Evolutionary conservation across 768 basidiomycete genomes (phyloP), one percentile per base, ranked within the genome.

Genomic region (Rhodosporidiobolus sp.): DNA sequence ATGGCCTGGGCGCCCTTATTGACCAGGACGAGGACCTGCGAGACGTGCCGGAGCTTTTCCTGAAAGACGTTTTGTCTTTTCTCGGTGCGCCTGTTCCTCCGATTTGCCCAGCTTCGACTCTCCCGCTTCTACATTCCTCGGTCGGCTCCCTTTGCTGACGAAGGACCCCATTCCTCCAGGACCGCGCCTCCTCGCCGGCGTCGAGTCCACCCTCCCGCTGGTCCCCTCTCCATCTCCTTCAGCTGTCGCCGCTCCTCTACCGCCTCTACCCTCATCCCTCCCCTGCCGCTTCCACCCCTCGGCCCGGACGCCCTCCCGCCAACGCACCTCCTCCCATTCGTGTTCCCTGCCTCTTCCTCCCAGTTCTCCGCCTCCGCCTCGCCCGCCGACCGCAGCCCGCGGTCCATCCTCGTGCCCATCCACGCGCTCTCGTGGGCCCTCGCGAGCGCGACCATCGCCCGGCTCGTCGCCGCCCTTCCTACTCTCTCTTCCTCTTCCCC

Each of bases 281-380:
- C 66, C 24, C 57, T 53, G 16, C 28, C 66, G 0, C 24, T 1
- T 3, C n/a, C 48, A 6, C 65, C 49, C 9, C 26, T 1, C 17
- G 26, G n/a, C 32, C 16, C 57, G 2, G 26, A 53, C 2, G 43
- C 62, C 32, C 20, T 72, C 53, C 34, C 57, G 1, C 71, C 71
- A 3, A 68, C 48, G 1, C 67, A 67, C 46, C 50, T 72, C 49
- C 71, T 72, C 62, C 49, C 71, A 4, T 14, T 65, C 50, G 26
- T 43, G 9, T 70, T 65, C 57, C 56, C 30, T 5, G 30, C 65
- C 3, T 5, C 43, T 16, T 28, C n/a, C 19, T 32, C 64, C 24
- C 24, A 50, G 1, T 46, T 8, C 3, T 16, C 46, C 20, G 8
- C 38, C 55, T 32, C 49, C 24, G 54, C 38, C 38, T 43, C 38